Conservation (phyloP, 148 eudicot species). For the Dysphania ambrosioides region DNA sequence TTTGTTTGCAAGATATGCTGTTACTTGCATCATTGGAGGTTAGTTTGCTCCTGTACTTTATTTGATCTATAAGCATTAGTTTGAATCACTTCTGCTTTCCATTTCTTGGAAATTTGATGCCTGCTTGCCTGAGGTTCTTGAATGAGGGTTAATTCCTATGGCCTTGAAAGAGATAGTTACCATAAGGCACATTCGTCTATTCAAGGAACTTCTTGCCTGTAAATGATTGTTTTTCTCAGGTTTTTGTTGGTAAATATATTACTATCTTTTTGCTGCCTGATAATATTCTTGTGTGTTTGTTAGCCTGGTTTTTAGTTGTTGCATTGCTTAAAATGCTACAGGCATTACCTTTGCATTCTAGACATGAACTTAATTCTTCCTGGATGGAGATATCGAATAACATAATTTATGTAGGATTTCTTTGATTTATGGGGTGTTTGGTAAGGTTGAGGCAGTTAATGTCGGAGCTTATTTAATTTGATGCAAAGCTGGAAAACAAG, state of each 20-base stretch:
- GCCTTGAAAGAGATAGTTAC: too few relatives aligned
- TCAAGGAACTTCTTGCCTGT: background rate
- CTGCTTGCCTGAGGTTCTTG: background rate
- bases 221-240: background rate
- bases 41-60: too few relatives aligned
- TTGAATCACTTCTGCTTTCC: too few relatives aligned
- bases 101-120: background rate
- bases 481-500: background rate
- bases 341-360: too few relatives aligned
- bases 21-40: too few relatives aligned
- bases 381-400: background rate
- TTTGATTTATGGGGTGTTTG: background rate
- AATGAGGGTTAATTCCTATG: background rate
- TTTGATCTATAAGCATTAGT: too few relatives aligned
- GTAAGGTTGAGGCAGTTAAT: background rate
- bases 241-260: background rate
- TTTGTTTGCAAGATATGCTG: too few relatives aligned
- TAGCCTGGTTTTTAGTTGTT: too few relatives aligned
- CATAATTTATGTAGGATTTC: background rate
- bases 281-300: background rate
- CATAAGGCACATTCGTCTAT: background rate
- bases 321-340: too few relatives aligned
- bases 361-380: background rate
- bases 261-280: background rate
- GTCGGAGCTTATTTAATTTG: background rate